Evolutionary conservation across 352 stramenopile genomes (phyloP), one percentile per base, ranked within the genome.

Genomic region (Poterioochromonas sp.): DNA sequence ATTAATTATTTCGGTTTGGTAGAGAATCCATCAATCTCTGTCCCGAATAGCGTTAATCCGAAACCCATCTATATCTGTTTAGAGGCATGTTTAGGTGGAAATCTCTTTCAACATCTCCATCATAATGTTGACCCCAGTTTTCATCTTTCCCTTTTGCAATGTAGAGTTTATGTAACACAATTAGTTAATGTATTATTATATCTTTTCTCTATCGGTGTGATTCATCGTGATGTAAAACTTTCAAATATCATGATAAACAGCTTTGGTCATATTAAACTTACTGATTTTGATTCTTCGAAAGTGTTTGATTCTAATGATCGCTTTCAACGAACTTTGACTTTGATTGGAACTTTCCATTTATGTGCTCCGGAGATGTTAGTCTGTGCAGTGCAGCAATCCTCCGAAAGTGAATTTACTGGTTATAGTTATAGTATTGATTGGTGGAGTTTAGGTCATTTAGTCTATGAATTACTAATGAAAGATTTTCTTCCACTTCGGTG

Each of bases 381-480:
- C 8, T 8, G 44, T 20, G 44, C n/a, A n/a, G n/a, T n/a, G n/a
- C n/a, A n/a, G n/a, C n/a, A n/a, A n/a, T n/a, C n/a, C n/a, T n/a
- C n/a, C n/a, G n/a, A n/a, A n/a, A n/a, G n/a, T n/a, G n/a, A n/a
- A n/a, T n/a, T 20, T 53, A 53, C 20, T 53, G 53, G 53, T 8
- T 93, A 93, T 80, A 88, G 87, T 53, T 91, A 91, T 85, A 87
- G 86, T 43, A 89, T 89, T 29, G 90, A 95, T 80, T 95, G 90
- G 90, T 95, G 90, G 90, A 92, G 88, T 76, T 91, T 93, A 71
- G 90, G 90, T 64, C 87, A 94, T n/a, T 77, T 95, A 22, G 60
- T 95, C 32, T 95, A 92, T 71, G 90, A 95, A 81, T 91, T 95
- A 86, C 82, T 95, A 39, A 91, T 87, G 5, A 90, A 90, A n/a